Percentiles rank a stretch among this genome's conserved stretches.
Conservation (phyloP, 768 basidiomycete genomes). For the Phylloporus arenicola region DNA sequence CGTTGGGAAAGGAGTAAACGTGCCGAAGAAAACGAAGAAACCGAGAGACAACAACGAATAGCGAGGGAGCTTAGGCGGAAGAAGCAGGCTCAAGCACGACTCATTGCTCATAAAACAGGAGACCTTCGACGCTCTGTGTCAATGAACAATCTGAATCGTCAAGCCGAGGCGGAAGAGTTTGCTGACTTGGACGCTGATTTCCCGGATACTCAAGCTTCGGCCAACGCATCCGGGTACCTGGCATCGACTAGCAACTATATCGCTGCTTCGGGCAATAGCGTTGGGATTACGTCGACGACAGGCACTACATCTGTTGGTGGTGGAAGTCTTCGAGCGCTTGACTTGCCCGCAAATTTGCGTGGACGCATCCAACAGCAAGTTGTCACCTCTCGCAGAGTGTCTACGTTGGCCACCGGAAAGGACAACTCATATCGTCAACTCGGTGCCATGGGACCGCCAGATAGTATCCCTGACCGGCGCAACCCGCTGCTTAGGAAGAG, state of each 20-base stretch:
- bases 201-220: constrained; percentile 42
- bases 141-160: constrained; percentile 68
- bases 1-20: constrained; percentile 56
- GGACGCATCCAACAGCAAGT: constrained; percentile 61
- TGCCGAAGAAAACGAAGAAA: constrained; percentile 36
- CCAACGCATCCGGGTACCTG: constrained; percentile 66
- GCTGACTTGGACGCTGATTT: constrained; percentile 40
- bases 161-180: constrained; percentile 38
- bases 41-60: constrained; percentile 22
- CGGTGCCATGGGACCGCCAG: constrained; percentile 63
- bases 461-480: constrained; percentile 49
- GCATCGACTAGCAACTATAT: constrained; percentile 60
- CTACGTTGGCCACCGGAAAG: constrained; percentile 25
- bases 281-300: constrained; percentile 84
- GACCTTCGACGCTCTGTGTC: constrained; percentile 73
- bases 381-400: constrained; percentile 55
- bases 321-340: constrained; percentile 37
- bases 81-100: constrained; percentile 26
- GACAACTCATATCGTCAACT: constrained; percentile 24
- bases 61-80: constrained; percentile 26
- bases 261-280: constrained; percentile 94
- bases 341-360: constrained; percentile 49
- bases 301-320: constrained; percentile 75
- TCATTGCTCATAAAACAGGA: constrained; percentile 31
- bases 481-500: constrained; percentile 58